Base-by-base conservation (phyloP, 371 early-diverging fungal genomes). In the Lichtheimia corymbifera region DNA sequence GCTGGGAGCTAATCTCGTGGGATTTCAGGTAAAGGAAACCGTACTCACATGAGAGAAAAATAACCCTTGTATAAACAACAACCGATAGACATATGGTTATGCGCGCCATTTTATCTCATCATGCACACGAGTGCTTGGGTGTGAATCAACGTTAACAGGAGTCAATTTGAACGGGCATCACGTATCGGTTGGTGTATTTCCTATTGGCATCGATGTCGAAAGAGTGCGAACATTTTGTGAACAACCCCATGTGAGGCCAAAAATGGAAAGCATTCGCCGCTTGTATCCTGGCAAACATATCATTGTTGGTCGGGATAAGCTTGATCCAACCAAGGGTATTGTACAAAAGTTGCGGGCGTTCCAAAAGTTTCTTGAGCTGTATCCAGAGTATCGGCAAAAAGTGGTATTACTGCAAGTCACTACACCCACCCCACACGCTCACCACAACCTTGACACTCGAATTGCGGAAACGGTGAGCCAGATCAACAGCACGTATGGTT, bases 271-370 rank as follows among this genome's bases (percentile, higher is more conserved):
- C 25, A 85, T 97, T 41, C 86, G 85, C 40, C 90, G 94, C 59
- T 84, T 93, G 65, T 99, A 97, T 66, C 80, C 86, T 44, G 95
- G 88, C 15, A 98, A 97, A 66, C 91, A 89, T 54, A 93, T 99
- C 61, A 92, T 99, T 54, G 88, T 99, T 42, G 99, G 99, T 2
- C 89, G 99, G 15, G 99, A 99, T 76, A 97, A 99, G 79, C 83
- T 98, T 28, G 99, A 99, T 78, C 91, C 92, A 53, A 96, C 98
- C 63, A 99, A 99, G 72, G 99, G 99, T 20, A 93, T 99, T 25
- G 86, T 93, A 40, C 97, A 99, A 77, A 97, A 99, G 74, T 71
- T 99, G 30, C 84, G 89, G 44, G 97, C 94, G 0, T 99, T 95
- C 77, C 94, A 97, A 70, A 88, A 87, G 59, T 98, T 99, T 66